Evolutionary conservation across 352 stramenopile species (phyloP).

Genomic region (Globisporangium spinosum): DNA sequence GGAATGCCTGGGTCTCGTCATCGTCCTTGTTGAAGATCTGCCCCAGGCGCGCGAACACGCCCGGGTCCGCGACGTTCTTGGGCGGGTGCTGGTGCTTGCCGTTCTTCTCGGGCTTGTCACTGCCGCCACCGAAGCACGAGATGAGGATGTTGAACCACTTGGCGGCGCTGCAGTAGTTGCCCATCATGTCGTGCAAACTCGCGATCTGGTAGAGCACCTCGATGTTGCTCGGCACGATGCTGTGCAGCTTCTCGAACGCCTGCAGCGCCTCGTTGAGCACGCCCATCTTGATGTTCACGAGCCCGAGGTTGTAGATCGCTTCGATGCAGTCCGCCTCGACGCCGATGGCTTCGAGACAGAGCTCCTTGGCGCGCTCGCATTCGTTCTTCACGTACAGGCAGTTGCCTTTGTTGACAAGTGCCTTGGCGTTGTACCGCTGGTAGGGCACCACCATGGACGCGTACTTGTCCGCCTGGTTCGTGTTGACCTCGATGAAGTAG

Average conservation of each 20-base stretch:
- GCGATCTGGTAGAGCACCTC: conserved; percentile 95
- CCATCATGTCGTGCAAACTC: conserved; percentile 92
- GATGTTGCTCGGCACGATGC: conserved; percentile 89
- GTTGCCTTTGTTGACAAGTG: conserved; percentile 97
- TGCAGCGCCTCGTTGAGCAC: conserved; percentile 90
- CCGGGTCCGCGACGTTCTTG: conserved; percentile 72
- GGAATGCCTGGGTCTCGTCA: conserved; percentile 93
- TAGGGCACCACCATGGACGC: conserved; percentile 88
- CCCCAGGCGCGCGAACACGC: conserved; percentile 86
- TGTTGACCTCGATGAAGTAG: conserved; percentile 95
- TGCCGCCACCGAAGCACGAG: conserved; percentile 86
- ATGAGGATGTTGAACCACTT: conserved; percentile 96
- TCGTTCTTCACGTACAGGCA: conserved; percentile 94
- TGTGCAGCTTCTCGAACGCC: conserved; percentile 96
- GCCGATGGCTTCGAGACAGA: conserved; percentile 94
- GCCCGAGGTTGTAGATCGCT: conserved; percentile 96
- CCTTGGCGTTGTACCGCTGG: conserved; percentile 95
- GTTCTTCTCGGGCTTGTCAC: conserved; percentile 49
- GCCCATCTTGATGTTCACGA: conserved; percentile 88
- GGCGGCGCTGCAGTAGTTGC: conserved; percentile 79
- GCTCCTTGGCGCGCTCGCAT: conserved; percentile 90
- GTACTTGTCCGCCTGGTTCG: conserved; percentile 90
- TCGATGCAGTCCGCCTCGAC: conserved; percentile 94
- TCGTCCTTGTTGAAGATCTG: conserved; percentile 94
- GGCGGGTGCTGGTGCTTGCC: conserved; percentile 24